A percentile compares a stretch with the other conserved stretches of the same genome.
phyloP scores from a whole-genome alignment of 1,284 basidiomycete species.

The Fomitopsis betulina region DNA sequence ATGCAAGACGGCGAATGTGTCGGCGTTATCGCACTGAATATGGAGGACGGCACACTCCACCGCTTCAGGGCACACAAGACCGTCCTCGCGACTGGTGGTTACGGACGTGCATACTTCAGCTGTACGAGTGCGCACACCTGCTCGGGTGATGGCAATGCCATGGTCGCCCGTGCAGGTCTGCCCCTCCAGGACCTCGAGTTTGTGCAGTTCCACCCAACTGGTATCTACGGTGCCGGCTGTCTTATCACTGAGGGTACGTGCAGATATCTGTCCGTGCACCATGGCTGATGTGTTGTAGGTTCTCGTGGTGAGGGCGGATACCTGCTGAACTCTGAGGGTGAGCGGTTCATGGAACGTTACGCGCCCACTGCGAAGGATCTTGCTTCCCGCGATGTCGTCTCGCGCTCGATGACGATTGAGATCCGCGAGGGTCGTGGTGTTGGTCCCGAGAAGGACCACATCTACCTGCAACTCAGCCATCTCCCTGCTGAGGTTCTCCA shows the following conservation, averaged over 20 bases:
- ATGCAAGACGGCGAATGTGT: constrained; percentile 99
- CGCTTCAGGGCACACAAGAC: constrained; percentile 99
- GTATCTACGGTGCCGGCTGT: constrained; percentile 99
- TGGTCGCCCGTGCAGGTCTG: constrained; percentile 96
- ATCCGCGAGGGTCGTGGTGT: constrained; percentile 99
- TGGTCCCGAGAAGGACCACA: constrained; percentile 97
- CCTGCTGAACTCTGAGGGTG: constrained; percentile 97
- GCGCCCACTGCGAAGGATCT: constrained; percentile 99
- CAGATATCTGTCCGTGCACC: not conserved
- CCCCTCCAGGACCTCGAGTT: constrained; percentile 98
- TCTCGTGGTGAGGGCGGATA: constrained; percentile 99
- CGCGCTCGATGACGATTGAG: constrained; percentile 98
- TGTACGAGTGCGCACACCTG: constrained; percentile 99
- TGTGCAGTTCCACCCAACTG: constrained; percentile 99
- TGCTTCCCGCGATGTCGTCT: constrained; percentile 98
- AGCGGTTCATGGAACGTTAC: constrained; percentile 99
- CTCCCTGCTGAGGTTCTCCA: constrained; percentile 94
- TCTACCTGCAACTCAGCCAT: constrained; percentile 97
- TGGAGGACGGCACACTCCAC: constrained; percentile 99
- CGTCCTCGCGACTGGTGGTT: constrained; percentile 97
- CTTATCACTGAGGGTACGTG: constrained; percentile 91
- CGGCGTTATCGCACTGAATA: constrained; percentile 97
- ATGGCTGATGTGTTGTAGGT: constrained; percentile 42
- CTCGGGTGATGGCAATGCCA: constrained; percentile 98
- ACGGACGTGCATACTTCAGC: constrained; percentile 98